Percentiles rank a stretch among this genome's conserved stretches.
Conservation (phyloP, 768 basidiomycete genomes). For the Rhizopogon vulgaris region DNA sequence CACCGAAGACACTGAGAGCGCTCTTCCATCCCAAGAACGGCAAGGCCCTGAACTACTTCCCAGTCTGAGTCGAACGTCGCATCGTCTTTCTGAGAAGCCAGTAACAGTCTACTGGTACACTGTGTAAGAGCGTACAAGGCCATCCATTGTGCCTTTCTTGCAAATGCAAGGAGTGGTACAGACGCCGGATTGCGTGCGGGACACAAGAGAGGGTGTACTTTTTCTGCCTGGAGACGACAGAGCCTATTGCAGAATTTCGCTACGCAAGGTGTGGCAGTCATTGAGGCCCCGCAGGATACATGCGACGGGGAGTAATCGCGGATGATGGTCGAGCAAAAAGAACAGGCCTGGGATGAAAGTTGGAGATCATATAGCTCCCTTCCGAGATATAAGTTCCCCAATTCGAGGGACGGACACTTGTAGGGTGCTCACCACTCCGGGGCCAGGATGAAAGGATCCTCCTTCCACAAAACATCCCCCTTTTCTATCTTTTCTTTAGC, state of each 20-base stretch:
- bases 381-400: conserved; percentile 3
- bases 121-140: conserved; percentile 63
- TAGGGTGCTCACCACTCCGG: conserved; percentile 61
- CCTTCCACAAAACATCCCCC: conserved; percentile 79
- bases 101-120: conserved; percentile 56
- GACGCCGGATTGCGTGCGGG: conserved; percentile 68
- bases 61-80: conserved; percentile 35
- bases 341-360: conserved; percentile 53
- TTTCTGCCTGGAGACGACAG: conserved; percentile 60
- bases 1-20: conserved; percentile 33
- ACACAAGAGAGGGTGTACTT: conserved; percentile 68
- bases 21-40: conserved; percentile 74
- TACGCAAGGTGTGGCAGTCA: conserved; percentile 41
- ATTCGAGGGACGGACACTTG: neutral
- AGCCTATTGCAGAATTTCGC: conserved; percentile 77
- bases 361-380: conserved; percentile 81
- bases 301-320: conserved; percentile 36
- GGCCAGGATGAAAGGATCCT: conserved; percentile 76
- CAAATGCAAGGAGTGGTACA: conserved; percentile 52
- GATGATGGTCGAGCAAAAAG: conserved; percentile 67
- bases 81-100: conserved; percentile 45
- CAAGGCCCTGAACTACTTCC: conserved; percentile 53
- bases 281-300: conserved; percentile 46
- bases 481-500: conserved; percentile 59
- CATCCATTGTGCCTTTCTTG: conserved; percentile 62